Conservation (phyloP, 2,329 filamentous ascomycete genomes). For the Fusarium bactridioides region DNA sequence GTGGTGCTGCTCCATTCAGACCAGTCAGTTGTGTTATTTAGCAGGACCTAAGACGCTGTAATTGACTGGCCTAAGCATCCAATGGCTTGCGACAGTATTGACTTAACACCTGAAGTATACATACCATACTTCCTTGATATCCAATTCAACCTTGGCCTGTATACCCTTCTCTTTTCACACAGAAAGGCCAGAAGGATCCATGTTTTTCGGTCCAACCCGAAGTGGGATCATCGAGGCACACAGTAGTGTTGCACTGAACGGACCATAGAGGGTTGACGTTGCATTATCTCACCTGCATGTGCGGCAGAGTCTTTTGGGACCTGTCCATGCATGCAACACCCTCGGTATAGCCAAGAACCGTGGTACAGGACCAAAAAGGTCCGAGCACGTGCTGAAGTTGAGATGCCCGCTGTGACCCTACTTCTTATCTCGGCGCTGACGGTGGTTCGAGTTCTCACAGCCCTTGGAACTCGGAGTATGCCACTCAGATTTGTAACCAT, state of each 20-base stretch:
- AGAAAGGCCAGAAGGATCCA: background rate
- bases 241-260: background rate
- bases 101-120: background rate
- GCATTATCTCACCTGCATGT: background rate
- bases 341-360: background rate
- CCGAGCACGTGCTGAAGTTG: background rate
- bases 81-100: background rate
- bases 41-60: rapidly evolving
- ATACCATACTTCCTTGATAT: background rate
- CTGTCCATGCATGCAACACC: background rate
- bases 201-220: background rate
- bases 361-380: background rate
- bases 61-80: rapidly evolving
- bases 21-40: background rate
- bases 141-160: too few species aligned
- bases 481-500: background rate
- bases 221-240: background rate
- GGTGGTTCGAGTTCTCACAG: background rate
- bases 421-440: background rate
- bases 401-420: background rate
- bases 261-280: background rate
- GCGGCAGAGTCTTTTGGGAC: background rate
- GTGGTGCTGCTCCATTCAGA: rapidly evolving
- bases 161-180: rapidly evolving
- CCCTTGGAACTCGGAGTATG: background rate